phyloP scores from a whole-genome alignment of 805 yeast species.

The Maudiozyma turicensis region DNA sequence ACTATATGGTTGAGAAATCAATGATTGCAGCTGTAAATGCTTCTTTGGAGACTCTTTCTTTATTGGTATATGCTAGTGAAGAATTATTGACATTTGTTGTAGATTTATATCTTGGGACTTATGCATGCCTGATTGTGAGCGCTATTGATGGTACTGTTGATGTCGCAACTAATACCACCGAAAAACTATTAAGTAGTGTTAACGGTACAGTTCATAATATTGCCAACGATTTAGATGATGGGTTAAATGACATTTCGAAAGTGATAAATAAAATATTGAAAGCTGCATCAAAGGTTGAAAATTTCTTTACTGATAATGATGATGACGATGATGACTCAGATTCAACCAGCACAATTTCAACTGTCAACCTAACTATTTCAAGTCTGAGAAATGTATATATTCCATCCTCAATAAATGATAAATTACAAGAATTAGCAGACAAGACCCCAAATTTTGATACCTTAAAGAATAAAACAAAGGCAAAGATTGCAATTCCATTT shows the following conservation, averaged over 20 bases:
- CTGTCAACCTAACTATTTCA: constrained; percentile 50
- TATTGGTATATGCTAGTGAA: constrained; percentile 49
- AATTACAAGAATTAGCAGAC: constrained; percentile 41
- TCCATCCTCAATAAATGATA: constrained; percentile 51
- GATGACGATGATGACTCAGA: constrained; percentile 29
- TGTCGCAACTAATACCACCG: constrained; percentile 66
- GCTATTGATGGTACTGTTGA: constrained; percentile 64
- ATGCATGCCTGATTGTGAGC: constrained; percentile 70
- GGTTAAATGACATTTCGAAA: constrained; percentile 49
- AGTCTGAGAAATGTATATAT: constrained; percentile 51
- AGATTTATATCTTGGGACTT: constrained; percentile 75
- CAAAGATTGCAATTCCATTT: constrained; percentile 52
- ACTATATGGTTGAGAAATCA: constrained; percentile 38
- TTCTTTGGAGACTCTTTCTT: constrained; percentile 34
- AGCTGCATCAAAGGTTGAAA: constrained; percentile 43
- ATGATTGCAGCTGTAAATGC: constrained; percentile 42
- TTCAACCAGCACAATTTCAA: constrained; percentile 22
- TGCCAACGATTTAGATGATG: constrained; percentile 56
- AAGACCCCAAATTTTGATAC: constrained; percentile 57
- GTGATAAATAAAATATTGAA: constrained; percentile 47
- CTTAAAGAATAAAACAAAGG: constrained; percentile 50
- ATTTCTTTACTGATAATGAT: constrained; percentile 42
- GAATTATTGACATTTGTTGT: constrained; percentile 52
- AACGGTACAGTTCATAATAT: constrained; percentile 47
- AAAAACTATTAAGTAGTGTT: constrained; percentile 46